phyloP scores from a whole-genome alignment of 441 rosid genomes.

The Mallotus japonicus region DNA sequence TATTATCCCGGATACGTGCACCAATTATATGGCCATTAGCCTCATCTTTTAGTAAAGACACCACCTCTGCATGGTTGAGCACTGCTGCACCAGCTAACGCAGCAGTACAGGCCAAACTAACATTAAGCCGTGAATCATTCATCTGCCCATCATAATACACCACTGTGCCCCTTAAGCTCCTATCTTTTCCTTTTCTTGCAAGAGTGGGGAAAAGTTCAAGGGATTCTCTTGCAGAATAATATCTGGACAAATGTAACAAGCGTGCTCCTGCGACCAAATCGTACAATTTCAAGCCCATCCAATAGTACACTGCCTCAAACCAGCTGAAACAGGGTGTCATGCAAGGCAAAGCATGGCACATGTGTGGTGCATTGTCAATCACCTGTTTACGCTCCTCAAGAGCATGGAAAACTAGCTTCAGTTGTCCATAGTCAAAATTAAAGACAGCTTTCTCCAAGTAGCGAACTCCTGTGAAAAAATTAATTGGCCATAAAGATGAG shows the following conservation, averaged over 20 bases:
- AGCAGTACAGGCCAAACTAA: conserved; percentile 86
- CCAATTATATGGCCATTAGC: conserved; percentile 54
- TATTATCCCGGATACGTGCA: conserved; percentile 73
- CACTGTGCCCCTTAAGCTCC: conserved; percentile 75
- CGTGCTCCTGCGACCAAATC: conserved; percentile 89
- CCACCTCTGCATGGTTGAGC: conserved; percentile 90
- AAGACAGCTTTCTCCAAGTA: conserved; percentile 97
- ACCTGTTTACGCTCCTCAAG: conserved; percentile 92
- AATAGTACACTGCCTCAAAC: conserved; percentile 89
- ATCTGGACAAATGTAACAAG: conserved; percentile 82
- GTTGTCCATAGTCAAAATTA: conserved; percentile 86
- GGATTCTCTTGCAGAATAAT: conserved; percentile 81
- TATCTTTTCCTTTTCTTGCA: conserved; percentile 66
- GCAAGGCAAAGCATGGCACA: conserved; percentile 91
- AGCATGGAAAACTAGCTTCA: conserved; percentile 91
- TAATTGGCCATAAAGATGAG: background rate
- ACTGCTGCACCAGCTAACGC: conserved; percentile 88
- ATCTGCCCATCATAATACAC: conserved; percentile 97
- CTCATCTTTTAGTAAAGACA: conserved; percentile 73
- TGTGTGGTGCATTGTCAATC: conserved; percentile 93
- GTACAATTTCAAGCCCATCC: conserved; percentile 95
- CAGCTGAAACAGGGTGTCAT: conserved; percentile 97
- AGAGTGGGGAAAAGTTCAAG: conserved; percentile 90
- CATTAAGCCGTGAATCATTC: conserved; percentile 93
- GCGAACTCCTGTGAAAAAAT: conserved; percentile 58